A percentile compares a stretch with the other conserved stretches of the same genome.
phyloP scores from a whole-genome alignment of 2,329 filamentous ascomycete species.

The Pseudogymnoascus sp. region DNA sequence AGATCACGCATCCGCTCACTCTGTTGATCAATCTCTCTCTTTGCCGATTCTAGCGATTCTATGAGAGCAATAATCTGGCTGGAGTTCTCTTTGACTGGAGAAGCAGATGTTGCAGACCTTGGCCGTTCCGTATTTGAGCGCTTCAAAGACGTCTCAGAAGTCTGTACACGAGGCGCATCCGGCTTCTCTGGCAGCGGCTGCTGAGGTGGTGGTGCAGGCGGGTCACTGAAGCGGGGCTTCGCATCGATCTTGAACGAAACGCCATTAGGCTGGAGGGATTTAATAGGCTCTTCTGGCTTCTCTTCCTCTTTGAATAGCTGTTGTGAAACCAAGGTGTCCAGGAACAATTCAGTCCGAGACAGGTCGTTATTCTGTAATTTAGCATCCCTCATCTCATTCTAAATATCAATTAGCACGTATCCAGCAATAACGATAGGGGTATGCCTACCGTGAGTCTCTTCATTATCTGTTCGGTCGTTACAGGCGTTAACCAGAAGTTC shows the following conservation, averaged over 20 bases:
- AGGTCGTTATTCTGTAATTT: slow-evolving; percentile 83
- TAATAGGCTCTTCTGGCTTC: slow-evolving; percentile 43
- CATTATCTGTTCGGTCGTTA: slow-evolving; percentile 90
- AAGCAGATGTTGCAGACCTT: slow-evolving; percentile 44
- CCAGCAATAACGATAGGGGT: slow-evolving; percentile 10
- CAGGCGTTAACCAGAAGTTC: slow-evolving; percentile 79
- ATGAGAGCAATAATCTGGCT: slow-evolving; percentile 78
- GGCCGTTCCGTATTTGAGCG: slow-evolving; percentile 69
- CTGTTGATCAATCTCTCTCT: slow-evolving; percentile 81
- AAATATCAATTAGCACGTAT: slow-evolving; percentile 13
- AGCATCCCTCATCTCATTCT: slow-evolving; percentile 87
- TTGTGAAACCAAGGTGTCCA: slow-evolving; percentile 67
- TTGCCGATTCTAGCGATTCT: slow-evolving; percentile 75
- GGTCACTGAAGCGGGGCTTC: slow-evolving; percentile 83
- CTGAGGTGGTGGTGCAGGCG: slow-evolving; percentile 85
- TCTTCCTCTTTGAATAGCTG: slow-evolving; percentile 56
- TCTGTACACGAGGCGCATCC: slow-evolving; percentile 50
- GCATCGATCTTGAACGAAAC: slow-evolving; percentile 56
- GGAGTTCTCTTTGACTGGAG: slow-evolving; percentile 45
- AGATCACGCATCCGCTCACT: slow-evolving; percentile 70
- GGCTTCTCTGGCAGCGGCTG: slow-evolving; percentile 92
- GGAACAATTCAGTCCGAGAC: slow-evolving; percentile 70
- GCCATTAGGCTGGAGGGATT: slow-evolving; percentile 40
- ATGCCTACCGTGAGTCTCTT: slow-evolving; percentile 49
- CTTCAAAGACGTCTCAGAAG: slow-evolving; percentile 57